These are phyloP conservation scores for Triticum turgidum DNA, from an alignment of 176 grass and related monocot species.

Conservation along the genomic window DNA sequence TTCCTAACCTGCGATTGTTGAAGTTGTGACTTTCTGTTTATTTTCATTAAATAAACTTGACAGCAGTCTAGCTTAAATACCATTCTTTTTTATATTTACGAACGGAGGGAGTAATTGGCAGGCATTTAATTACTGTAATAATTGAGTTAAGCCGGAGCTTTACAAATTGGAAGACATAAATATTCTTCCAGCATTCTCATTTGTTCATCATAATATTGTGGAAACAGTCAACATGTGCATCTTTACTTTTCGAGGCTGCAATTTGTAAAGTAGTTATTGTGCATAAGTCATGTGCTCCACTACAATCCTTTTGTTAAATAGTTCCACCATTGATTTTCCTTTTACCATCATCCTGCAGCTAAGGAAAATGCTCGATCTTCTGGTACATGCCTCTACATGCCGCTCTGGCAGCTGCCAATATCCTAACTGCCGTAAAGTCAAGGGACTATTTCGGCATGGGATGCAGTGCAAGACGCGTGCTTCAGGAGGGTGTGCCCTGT, in stretches of 20 bases:
- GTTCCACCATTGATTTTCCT: background rate
- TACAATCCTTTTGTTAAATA: constrained; percentile 7
- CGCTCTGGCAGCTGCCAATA: constrained; percentile 65
- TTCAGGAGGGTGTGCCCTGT: constrained; percentile 80
- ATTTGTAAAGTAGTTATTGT: background rate
- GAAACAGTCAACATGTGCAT: background rate
- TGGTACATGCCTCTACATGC: constrained; percentile 77
- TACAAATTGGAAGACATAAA: background rate
- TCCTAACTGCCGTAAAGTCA: constrained; percentile 77
- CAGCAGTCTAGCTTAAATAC: constrained; percentile 9
- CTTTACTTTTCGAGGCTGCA: background rate
- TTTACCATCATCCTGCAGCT: constrained; percentile 51
- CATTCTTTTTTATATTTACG: background rate
- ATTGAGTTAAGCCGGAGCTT: background rate
- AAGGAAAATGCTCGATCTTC: constrained; percentile 81
- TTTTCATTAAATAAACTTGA: background rate
- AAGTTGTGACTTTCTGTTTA: constrained; percentile 8
- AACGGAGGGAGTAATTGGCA: background rate
- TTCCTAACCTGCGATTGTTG: constrained; percentile 12
- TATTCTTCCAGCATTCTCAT: background rate
- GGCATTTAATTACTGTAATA: background rate
- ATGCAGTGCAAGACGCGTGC: constrained; percentile 68
- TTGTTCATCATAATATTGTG: background rate
- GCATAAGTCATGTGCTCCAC: background rate
- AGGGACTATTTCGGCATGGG: constrained; percentile 87